Evolutionary conservation across 23 red algal genomes (phyloP).

Genomic region (Agarophyton chilense): DNA sequence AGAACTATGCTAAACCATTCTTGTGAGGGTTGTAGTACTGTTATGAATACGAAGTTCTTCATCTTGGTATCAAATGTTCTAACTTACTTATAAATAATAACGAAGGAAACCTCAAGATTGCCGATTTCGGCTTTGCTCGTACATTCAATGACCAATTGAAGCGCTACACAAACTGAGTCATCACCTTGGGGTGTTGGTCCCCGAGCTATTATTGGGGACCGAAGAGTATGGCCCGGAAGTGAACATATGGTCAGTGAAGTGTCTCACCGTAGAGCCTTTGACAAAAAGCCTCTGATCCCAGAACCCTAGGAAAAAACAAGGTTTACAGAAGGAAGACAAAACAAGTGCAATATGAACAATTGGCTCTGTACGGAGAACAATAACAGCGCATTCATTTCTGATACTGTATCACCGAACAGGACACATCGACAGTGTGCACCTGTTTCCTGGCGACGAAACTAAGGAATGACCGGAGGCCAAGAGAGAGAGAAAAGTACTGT

Average conservation of each 20-base stretch:
- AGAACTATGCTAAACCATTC: slow-evolving; percentile 90
- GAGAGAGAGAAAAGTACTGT: too few species aligned
- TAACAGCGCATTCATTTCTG: too few species aligned
- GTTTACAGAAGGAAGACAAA: too few species aligned
- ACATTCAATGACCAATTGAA: slow-evolving; percentile 70
- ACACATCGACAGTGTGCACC: too few species aligned
- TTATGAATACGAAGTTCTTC: slow-evolving; percentile 87
- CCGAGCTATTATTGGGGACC: slow-evolving; percentile 92
- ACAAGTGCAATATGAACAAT: too few species aligned
- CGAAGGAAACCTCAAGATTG: slow-evolving; percentile 93
- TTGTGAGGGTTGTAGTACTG: slow-evolving; percentile 91
- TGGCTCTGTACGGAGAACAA: too few species aligned
- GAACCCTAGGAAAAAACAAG: too few species aligned
- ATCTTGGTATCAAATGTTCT: slow-evolving; percentile 97
- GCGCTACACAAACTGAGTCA: slow-evolving; percentile 88
- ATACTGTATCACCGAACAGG: too few species aligned
- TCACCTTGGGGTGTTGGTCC: slow-evolving; percentile 97
- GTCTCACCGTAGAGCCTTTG: slow-evolving; percentile 86
- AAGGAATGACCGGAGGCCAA: too few species aligned
- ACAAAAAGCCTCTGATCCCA: slow-evolving; percentile 83
- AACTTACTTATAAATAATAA: slow-evolving; percentile 94
- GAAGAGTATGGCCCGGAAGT: slow-evolving; percentile 86
- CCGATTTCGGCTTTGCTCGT: slow-evolving; percentile 96
- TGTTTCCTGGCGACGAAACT: too few species aligned
- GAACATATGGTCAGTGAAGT: slow-evolving; percentile 97